phyloP scores from a whole-genome alignment of 1,284 basidiomycete species.

The Fomitopsis schrenkii region DNA sequence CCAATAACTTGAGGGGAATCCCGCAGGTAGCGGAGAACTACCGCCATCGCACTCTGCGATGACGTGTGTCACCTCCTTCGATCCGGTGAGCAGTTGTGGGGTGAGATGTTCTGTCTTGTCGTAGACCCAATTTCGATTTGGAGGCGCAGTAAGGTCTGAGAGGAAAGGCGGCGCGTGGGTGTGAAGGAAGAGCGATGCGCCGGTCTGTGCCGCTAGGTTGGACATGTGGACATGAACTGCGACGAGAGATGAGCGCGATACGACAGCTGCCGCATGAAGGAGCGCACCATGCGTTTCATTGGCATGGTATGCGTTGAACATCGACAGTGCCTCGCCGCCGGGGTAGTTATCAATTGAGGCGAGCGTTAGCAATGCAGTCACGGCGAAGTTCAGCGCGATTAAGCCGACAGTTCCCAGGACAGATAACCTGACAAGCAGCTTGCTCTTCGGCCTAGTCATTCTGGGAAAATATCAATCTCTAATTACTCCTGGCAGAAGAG shows the following conservation, averaged over 20 bases:
- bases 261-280: background rate
- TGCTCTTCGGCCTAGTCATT: slow-evolving; percentile 42
- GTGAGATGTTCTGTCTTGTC: slow-evolving; percentile 74
- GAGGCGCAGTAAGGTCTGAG: slow-evolving; percentile 14
- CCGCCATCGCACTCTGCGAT: slow-evolving; percentile 41
- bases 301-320: slow-evolving; percentile 53
- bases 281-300: slow-evolving; percentile 30
- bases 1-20: slow-evolving; percentile 32
- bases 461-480: slow-evolving; percentile 23
- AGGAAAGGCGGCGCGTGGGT: slow-evolving; percentile 53
- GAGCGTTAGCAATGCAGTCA: slow-evolving; percentile 49
- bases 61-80: slow-evolving; percentile 51
- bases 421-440: slow-evolving; percentile 38
- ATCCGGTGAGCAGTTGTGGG: slow-evolving; percentile 34
- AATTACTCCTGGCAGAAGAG: background rate
- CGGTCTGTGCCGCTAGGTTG: slow-evolving; percentile 85
- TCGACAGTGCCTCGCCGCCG: slow-evolving; percentile 73
- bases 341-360: slow-evolving; percentile 85
- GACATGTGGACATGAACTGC: slow-evolving; percentile 71
- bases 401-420: slow-evolving; percentile 41
- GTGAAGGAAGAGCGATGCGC: slow-evolving; percentile 87
- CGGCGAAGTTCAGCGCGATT: slow-evolving; percentile 47
- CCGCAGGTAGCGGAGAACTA: slow-evolving; percentile 4
- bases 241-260: background rate
- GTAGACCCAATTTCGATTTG: slow-evolving; percentile 53